Evolutionary conservation across 2,329 filamentous ascomycete species (phyloP).

Genomic region (Pestalotiopsis sp.): DNA sequence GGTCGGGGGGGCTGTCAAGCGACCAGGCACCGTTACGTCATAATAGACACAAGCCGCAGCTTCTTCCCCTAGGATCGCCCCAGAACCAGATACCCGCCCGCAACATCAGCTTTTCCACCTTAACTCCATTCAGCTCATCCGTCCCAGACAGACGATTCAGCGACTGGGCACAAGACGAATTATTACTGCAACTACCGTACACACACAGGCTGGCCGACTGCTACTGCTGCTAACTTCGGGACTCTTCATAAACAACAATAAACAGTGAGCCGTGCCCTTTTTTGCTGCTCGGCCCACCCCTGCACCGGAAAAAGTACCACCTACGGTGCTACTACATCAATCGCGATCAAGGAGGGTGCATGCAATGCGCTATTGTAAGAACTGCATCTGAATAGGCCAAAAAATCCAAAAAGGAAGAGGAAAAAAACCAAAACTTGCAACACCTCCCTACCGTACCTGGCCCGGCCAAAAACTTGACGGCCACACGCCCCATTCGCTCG

Average conservation of each 20-base stretch:
- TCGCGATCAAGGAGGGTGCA: not conserved
- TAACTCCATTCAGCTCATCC: constrained; percentile 11
- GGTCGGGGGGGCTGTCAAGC: not conserved
- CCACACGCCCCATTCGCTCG: constrained; percentile 2
- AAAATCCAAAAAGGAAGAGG: not conserved
- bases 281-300: not conserved
- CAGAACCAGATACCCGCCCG: constrained; percentile 5
- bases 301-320: not conserved
- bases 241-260: not conserved
- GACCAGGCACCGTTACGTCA: constrained; percentile 9
- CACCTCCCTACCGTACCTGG: not conserved
- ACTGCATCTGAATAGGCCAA: not conserved
- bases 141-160: not conserved
- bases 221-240: not conserved
- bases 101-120: constrained; percentile 11
- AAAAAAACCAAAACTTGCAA: not conserved
- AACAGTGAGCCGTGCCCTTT: not conserved
- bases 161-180: not conserved
- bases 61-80: not conserved
- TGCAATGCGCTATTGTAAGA: not conserved
- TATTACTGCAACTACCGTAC: not conserved
- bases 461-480: not conserved
- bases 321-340: not conserved
- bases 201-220: not conserved
- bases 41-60: constrained; percentile 8